Conservation (phyloP, 2,329 filamentous ascomycete genomes). For the Pseudogymnoascus sp. region DNA sequence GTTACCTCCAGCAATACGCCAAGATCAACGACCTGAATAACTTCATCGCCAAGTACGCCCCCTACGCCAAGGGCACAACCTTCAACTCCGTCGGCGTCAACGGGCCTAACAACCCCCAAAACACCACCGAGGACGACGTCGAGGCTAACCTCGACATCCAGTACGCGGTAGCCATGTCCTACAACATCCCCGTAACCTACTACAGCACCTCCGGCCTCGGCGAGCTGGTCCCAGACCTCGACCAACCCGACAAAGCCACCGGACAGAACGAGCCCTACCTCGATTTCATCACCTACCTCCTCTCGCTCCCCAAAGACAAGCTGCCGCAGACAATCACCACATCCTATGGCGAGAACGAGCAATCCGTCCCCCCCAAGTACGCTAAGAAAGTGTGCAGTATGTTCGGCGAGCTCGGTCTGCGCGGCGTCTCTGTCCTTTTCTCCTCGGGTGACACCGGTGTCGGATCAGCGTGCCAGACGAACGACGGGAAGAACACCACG, state of each 20-base stretch:
- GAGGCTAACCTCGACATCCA: conserved; percentile 52
- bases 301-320: conserved; percentile 39
- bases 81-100: conserved; percentile 34
- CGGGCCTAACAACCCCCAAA: conserved; percentile 40
- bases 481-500: conserved; percentile 51
- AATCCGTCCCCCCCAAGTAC: conserved; percentile 56
- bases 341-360: conserved; percentile 63
- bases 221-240: conserved; percentile 44
- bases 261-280: conserved; percentile 66
- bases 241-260: conserved; percentile 31
- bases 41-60: conserved; percentile 42
- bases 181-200: conserved; percentile 46
- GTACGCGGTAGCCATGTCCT: conserved; percentile 46
- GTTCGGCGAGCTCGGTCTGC: conserved; percentile 59
- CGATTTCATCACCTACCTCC: conserved; percentile 53
- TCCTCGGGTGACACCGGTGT: conserved; percentile 50
- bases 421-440: conserved; percentile 61
- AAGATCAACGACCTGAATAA: conserved; percentile 35
- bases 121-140: conserved; percentile 40
- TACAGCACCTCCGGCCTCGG: conserved; percentile 51
- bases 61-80: conserved; percentile 37
- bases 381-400: conserved; percentile 56
- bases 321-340: conserved; percentile 59
- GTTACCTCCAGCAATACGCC: conserved; percentile 34
- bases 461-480: conserved; percentile 43